Conservation (phyloP, 768 basidiomycete species). For the Lentinula lateritia region DNA sequence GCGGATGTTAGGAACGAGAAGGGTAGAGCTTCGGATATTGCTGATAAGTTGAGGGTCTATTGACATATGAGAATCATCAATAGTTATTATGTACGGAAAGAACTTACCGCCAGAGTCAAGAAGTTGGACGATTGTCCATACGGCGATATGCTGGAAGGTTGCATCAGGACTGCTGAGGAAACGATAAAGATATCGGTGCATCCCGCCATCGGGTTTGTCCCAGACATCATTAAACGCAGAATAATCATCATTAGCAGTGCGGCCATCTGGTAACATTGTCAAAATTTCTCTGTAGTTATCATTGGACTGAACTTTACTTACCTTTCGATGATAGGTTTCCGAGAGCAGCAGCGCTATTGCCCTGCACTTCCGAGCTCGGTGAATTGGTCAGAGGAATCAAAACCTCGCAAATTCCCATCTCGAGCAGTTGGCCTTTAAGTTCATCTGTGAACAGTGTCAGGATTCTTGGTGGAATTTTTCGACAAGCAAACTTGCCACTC, state of each 20-base stretch:
- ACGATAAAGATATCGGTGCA: conserved; percentile 90
- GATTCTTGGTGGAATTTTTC: background rate
- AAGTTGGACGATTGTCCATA: conserved; percentile 98
- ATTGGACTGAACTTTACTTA: conserved; percentile 23
- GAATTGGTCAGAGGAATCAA: conserved; percentile 96
- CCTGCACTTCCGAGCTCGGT: conserved; percentile 94
- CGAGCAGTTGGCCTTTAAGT: conserved; percentile 90
- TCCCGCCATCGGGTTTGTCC: conserved; percentile 96
- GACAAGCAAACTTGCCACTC: conserved; percentile 60
- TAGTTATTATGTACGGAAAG: background rate
- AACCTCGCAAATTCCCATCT: conserved; percentile 98
- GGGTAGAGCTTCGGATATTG: conserved; percentile 80
- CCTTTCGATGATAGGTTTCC: conserved; percentile 98
- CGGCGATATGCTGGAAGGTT: conserved; percentile 99
- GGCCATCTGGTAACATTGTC: conserved; percentile 49
- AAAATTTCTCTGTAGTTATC: background rate
- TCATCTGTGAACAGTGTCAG: conserved; percentile 59
- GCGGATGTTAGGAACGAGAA: conserved; percentile 83
- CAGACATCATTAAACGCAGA: conserved; percentile 97
- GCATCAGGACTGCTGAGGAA: conserved; percentile 92
- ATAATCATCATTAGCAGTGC: conserved; percentile 80
- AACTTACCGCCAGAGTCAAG: conserved; percentile 86
- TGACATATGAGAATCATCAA: conserved; percentile 1
- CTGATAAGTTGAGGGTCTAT: conserved; percentile 83
- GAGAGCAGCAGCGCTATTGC: conserved; percentile 95